phyloP scores from a whole-genome alignment of 257 asterid genomes.

The Cinchona pubescens region DNA sequence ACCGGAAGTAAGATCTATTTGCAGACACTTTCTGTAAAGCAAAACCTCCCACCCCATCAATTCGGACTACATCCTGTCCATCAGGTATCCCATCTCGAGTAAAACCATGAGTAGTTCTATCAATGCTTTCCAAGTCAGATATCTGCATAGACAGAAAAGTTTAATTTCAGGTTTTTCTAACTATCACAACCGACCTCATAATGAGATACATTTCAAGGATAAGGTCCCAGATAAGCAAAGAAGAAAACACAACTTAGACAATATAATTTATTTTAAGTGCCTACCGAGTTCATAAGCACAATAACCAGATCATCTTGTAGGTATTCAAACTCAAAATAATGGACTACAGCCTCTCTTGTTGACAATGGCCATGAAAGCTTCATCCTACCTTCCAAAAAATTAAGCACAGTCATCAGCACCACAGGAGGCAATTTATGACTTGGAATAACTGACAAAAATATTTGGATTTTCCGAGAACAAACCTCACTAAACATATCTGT shows the following conservation, averaged over 20 bases:
- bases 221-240: not conserved
- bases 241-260: not conserved
- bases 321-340: slow-evolving; percentile 66
- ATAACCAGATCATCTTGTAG: slow-evolving; percentile 70
- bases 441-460: slow-evolving; percentile 1
- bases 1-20: slow-evolving; percentile 80
- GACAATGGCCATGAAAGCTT: slow-evolving; percentile 92
- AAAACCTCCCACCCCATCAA: slow-evolving; percentile 81
- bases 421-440: slow-evolving; percentile 9
- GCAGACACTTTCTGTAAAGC: slow-evolving; percentile 66
- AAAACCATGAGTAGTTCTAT: slow-evolving; percentile 59
- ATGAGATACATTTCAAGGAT: not conserved
- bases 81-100: slow-evolving; percentile 60
- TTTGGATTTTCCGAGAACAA: slow-evolving; percentile 12
- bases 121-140: slow-evolving; percentile 57
- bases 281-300: slow-evolving; percentile 76
- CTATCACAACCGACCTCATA: too few relatives aligned
- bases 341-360: slow-evolving; percentile 70
- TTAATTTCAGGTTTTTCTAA: not conserved
- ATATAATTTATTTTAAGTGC: slow-evolving; percentile 7
- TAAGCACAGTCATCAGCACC: slow-evolving; percentile 35
- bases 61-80: slow-evolving; percentile 66
- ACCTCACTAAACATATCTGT: slow-evolving; percentile 87
- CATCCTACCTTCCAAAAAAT: slow-evolving; percentile 86
- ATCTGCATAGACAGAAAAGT: slow-evolving; percentile 39